These are phyloP conservation scores for Cercospora zeae-maydis DNA, from an alignment of 2,329 filamentous ascomycete genomes.

Conservation along the genomic window DNA sequence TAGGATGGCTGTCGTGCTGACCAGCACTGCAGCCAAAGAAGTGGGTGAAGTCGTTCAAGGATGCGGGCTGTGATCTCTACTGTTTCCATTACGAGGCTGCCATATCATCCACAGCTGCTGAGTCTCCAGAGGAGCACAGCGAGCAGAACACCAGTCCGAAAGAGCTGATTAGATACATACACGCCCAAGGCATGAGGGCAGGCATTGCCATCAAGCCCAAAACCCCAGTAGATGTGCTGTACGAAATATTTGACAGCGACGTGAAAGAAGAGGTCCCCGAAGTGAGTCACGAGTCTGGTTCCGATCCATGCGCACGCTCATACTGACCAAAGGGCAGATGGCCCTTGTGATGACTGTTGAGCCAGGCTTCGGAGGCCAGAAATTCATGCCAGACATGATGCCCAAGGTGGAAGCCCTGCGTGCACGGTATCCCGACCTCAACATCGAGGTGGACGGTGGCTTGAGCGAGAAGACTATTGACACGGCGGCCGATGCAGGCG, in stretches of 20 bases:
- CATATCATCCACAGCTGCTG: constrained; percentile 74
- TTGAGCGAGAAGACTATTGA: constrained; percentile 85
- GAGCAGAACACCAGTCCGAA: constrained; percentile 74
- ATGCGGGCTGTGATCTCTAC: constrained; percentile 95
- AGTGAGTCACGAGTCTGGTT: constrained; percentile 56
- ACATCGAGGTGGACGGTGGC: constrained; percentile 97
- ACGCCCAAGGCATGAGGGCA: constrained; percentile 80
- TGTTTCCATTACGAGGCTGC: constrained; percentile 99
- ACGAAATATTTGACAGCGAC: constrained; percentile 75
- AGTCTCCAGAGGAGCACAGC: constrained; percentile 66
- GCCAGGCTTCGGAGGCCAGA: constrained; percentile 95
- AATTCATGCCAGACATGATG: constrained; percentile 95
- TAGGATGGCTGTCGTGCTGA: constrained; percentile 24
- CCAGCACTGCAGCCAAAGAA: constrained; percentile 70
- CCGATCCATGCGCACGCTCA: not conserved
- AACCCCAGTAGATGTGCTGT: constrained; percentile 86
- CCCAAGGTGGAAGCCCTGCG: constrained; percentile 87
- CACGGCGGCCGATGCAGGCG: constrained; percentile 88
- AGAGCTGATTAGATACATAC: constrained; percentile 85
- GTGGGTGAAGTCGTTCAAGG: constrained; percentile 94
- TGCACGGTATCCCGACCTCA: constrained; percentile 79
- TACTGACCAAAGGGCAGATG: constrained; percentile 61
- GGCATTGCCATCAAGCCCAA: constrained; percentile 94
- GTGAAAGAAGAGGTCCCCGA: constrained; percentile 77
- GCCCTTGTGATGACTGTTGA: constrained; percentile 97